These are phyloP conservation scores for Colletotrichum eleusines DNA, from an alignment of 2,329 filamentous ascomycete species.

Conservation along the genomic window DNA sequence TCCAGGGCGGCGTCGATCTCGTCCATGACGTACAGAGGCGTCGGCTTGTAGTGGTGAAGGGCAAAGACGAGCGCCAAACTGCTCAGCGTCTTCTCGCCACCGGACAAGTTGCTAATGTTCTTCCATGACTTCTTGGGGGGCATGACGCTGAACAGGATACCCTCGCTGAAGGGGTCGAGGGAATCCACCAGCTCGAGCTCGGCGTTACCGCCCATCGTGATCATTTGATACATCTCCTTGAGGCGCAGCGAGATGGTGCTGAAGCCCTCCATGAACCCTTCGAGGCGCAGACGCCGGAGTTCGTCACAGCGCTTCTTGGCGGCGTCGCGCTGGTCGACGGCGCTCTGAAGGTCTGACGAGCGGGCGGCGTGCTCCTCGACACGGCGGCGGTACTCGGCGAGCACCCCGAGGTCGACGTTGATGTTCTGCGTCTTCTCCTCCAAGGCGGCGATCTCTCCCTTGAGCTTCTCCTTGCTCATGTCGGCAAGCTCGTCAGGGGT, in stretches of 20 bases:
- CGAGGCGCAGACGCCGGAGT: slow-evolving; percentile 87
- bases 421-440: slow-evolving; percentile 84
- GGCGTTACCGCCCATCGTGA: slow-evolving; percentile 98
- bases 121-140: slow-evolving; percentile 99
- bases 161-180: slow-evolving; percentile 95
- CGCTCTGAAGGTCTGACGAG: slow-evolving; percentile 84
- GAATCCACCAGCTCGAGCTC: slow-evolving; percentile 97
- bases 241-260: slow-evolving; percentile 91
- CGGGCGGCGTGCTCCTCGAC: slow-evolving; percentile 85
- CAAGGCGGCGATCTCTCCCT: slow-evolving; percentile 71
- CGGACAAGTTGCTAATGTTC: slow-evolving; percentile 95
- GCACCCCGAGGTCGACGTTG: slow-evolving; percentile 88
- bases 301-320: slow-evolving; percentile 95
- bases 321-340: slow-evolving; percentile 81
- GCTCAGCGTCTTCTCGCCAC: slow-evolving; percentile 96
- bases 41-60: slow-evolving; percentile 97
- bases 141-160: slow-evolving; percentile 98
- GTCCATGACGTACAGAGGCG: slow-evolving; percentile 98
- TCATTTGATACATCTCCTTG: slow-evolving; percentile 99
- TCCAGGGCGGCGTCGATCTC: slow-evolving; percentile 98
- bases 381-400: slow-evolving; percentile 88
- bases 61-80: slow-evolving; percentile 97
- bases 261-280: slow-evolving; percentile 99
- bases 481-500: slow-evolving; percentile 77
- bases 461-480: slow-evolving; percentile 72